These are phyloP conservation scores for Biscogniauxia marginata DNA, from an alignment of 2,329 filamentous ascomycete species.

Conservation along the genomic window DNA sequence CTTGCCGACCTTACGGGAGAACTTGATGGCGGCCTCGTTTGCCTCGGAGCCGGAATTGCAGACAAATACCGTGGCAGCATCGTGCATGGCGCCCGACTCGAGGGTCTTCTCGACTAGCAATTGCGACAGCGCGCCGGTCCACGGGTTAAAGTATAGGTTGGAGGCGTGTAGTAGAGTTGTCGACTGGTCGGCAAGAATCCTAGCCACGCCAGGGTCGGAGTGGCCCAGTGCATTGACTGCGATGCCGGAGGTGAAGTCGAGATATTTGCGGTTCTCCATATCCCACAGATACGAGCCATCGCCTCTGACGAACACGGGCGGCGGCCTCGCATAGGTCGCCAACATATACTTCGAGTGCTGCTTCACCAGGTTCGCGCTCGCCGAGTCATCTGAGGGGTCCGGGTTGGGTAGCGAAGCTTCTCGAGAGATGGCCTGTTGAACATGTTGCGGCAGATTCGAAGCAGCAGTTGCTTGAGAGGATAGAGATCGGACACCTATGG, in stretches of 20 bases:
- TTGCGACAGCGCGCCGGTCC: slow-evolving; percentile 87
- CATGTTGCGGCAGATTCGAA: slow-evolving; percentile 27
- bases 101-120: slow-evolving; percentile 79
- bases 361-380: slow-evolving; percentile 69
- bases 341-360: slow-evolving; percentile 88
- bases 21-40: slow-evolving; percentile 97
- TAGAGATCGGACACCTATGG: slow-evolving; percentile 20
- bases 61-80: slow-evolving; percentile 78
- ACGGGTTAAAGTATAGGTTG: slow-evolving; percentile 96
- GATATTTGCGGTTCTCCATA: slow-evolving; percentile 80
- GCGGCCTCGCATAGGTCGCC: slow-evolving; percentile 86
- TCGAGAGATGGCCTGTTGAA: slow-evolving; percentile 24
- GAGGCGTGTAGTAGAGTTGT: slow-evolving; percentile 85
- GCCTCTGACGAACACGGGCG: slow-evolving; percentile 85
- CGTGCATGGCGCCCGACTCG: slow-evolving; percentile 77
- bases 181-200: slow-evolving; percentile 76
- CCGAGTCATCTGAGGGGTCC: slow-evolving; percentile 30
- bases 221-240: slow-evolving; percentile 93
- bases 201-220: slow-evolving; percentile 74
- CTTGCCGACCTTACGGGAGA: slow-evolving; percentile 88
- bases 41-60: slow-evolving; percentile 97
- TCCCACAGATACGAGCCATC: slow-evolving; percentile 89
- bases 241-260: slow-evolving; percentile 95
- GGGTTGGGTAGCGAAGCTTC: slow-evolving; percentile 32
- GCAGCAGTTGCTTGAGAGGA: slow-evolving; percentile 23